Base-by-base conservation (phyloP, 371 early-diverging fungal species). In the Zopfochytrium polystomum region DNA sequence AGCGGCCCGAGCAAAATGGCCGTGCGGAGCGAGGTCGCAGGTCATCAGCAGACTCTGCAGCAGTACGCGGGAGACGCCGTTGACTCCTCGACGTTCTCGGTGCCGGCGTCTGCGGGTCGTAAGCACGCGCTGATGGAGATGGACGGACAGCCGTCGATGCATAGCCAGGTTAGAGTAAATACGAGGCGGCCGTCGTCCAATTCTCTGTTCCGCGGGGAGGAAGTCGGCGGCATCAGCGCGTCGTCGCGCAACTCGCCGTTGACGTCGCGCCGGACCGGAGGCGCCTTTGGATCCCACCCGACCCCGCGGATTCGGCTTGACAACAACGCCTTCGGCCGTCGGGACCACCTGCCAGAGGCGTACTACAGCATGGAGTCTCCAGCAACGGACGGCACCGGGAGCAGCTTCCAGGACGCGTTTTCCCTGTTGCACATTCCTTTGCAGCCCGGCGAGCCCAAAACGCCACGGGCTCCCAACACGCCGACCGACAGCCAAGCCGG, bases 1-100 rank as follows among this genome's bases (percentile, higher is more conserved):
- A 60, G 63, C 34, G 67, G 67, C 15, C 67, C 67, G 42, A 63
- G 59, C 30, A 67, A 67, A 33, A 32, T 48, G 9, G 31, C 63
- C 3, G 47, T 67, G 32, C 35, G 53, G 30, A 50, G 50, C 42
- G 60, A 48, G 7, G 52, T 44, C 9, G 52, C 32, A 26, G 15
- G 11, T 7, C 38, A 38, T 11, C 38, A 38, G 18, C 38, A 38
- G 38, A 38, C 18, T 7, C 38, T 11, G 38, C 7, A 38, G 11
- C 38, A 38, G 38, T 7, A 7, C 18, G 38, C 38, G 18, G 38
- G 38, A 38, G 11, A 38, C 18, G 38, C 38, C 18, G 38, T 11
- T 18, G 38, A 38, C 11, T 11, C 38, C 11, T 18, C 18, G 38
- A 38, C 38, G 38, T 38, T 18, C 11, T 18, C 18, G 38, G 38